Evolutionary conservation across 2,329 filamentous ascomycete genomes (phyloP), one percentile per base, ranked within the genome.

Genomic region (Passalora sequoiae): DNA sequence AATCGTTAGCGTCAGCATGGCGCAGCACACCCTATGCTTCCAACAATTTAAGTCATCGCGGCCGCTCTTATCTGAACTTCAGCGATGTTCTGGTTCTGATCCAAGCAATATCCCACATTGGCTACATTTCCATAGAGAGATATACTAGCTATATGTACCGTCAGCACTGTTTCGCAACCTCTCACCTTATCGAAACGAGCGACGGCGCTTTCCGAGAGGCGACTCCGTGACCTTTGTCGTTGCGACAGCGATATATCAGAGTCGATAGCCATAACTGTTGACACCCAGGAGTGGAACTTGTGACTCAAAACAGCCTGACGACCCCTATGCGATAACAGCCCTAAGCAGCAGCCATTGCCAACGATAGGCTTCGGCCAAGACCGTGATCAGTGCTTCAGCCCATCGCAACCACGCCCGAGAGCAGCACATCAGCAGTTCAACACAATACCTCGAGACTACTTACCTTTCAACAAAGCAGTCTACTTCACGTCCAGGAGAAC

Each of bases 341-440:
- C 32, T 38, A 27, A 24, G 35, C 32, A 35, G 38, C 27, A 22
- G 21, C 20, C 35, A 9, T 31, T n/a, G n/a, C n/a, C n/a, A n/a
- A n/a, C n/a, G n/a, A n/a, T n/a, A n/a, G n/a, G n/a, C n/a, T n/a
- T n/a, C n/a, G n/a, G n/a, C n/a, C n/a, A n/a, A n/a, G n/a, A n/a
- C n/a, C n/a, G n/a, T n/a, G n/a, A n/a, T n/a, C 41, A 40, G 21
- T 22, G 20, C 19, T n/a, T 30, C 16, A n/a, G 28, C 49, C 46
- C 36, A 49, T 30, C 43, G 46, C 43, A 37, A 42, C 40, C 43
- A 40, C 35, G 20, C 17, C 43, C 46, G 43, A 46, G 33, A 40
- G 33, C 46, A 29, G 32, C 46, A 47, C 38, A 19, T 31, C 32
- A 20, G 13, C 32, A n/a, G 8, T 43, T 38, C 31, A 38, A 37